Evolutionary conservation across 1,284 basidiomycete species (phyloP).

Genomic region (Mrakiaceae sp.): DNA sequence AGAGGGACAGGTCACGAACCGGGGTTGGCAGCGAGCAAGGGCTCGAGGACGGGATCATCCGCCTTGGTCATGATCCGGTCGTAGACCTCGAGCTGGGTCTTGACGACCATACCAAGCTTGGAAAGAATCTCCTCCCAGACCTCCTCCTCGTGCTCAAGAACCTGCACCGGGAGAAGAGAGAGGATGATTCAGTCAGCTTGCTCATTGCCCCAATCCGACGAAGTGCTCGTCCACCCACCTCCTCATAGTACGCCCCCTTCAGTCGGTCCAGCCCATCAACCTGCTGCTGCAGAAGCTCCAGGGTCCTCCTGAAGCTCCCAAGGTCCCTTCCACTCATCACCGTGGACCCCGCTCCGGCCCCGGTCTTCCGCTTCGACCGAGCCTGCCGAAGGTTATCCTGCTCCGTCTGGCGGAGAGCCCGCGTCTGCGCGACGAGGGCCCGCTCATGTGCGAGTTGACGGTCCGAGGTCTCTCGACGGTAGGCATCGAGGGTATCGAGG

Average conservation of each 20-base stretch:
- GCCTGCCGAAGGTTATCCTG: constrained; percentile 63
- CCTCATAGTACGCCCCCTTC: constrained; percentile 58
- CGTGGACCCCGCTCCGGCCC: background rate
- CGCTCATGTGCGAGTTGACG: constrained; percentile 48
- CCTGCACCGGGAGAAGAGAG: constrained; percentile 39
- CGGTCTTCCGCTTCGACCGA: constrained; percentile 45
- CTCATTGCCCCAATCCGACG: background rate
- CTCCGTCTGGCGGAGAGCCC: constrained; percentile 79
- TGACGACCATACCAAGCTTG: constrained; percentile 47
- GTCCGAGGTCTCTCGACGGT: constrained; percentile 60
- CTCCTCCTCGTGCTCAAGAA: constrained; percentile 83
- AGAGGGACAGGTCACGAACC: background rate
- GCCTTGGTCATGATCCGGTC: constrained; percentile 81
- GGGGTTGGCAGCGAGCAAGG: constrained; percentile 70
- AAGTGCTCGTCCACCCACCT: background rate
- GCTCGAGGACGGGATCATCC: constrained; percentile 80
- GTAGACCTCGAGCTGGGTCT: constrained; percentile 41
- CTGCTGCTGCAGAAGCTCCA: constrained; percentile 69
- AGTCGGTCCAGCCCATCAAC: constrained; percentile 76
- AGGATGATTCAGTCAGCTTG: background rate
- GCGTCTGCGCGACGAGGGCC: constrained; percentile 66
- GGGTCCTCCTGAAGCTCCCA: constrained; percentile 72
- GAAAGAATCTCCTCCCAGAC: constrained; percentile 80
- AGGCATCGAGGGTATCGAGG: constrained; percentile 68
- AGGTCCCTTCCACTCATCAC: constrained; percentile 45